Conservation (phyloP, 257 asterid genomes). For the Jasminum sambac region DNA sequence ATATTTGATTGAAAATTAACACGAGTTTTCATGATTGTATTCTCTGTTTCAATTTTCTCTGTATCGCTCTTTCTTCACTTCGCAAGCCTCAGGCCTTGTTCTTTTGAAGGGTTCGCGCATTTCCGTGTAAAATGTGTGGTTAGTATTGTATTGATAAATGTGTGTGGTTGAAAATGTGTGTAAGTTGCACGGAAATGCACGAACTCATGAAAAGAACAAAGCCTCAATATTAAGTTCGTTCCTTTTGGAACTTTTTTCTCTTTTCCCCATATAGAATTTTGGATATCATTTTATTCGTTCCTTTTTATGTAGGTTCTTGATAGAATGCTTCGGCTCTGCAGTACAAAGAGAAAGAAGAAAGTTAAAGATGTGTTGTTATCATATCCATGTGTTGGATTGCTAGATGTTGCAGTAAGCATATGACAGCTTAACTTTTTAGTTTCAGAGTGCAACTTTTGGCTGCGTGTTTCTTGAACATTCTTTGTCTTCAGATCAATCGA, state of each 20-base stretch:
- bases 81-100: too few relatives aligned
- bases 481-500: conserved; percentile 8
- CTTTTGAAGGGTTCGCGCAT: too few relatives aligned
- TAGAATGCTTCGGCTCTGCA: conserved; percentile 64
- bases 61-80: not conserved
- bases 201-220: too few relatives aligned
- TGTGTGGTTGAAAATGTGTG: too few relatives aligned
- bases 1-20: conserved; percentile 2
- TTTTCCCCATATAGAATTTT: conserved; percentile 13
- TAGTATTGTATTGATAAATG: too few relatives aligned
- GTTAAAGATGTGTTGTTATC: conserved; percentile 48
- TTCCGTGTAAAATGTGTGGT: too few relatives aligned
- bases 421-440: conserved; percentile 9
- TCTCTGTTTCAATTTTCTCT: not conserved
- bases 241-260: not conserved
- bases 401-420: conserved; percentile 80
- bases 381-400: conserved; percentile 76
- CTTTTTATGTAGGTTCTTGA: conserved; percentile 61
- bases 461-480: conserved; percentile 5
- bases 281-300: conserved; percentile 18
- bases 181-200: too few relatives aligned
- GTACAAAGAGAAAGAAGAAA: conserved; percentile 44
- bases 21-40: conserved; percentile 3
- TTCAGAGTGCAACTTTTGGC: not conserved
- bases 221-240: not conserved